Base-by-base conservation (phyloP, 345 rosid species). In the Erodium maritimum region DNA sequence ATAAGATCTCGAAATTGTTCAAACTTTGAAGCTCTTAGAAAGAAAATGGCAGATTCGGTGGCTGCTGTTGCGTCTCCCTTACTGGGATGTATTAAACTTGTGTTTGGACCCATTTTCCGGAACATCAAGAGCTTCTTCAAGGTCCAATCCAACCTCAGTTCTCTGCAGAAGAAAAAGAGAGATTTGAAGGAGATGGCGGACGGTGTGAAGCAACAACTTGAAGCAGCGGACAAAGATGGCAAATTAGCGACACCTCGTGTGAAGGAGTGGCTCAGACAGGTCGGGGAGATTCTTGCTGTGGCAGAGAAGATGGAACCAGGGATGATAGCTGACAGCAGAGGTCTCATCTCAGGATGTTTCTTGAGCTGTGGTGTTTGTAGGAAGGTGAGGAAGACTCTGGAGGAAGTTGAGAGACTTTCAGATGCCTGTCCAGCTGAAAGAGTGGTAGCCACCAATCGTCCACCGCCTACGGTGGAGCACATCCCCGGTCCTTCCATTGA, bases 191-290 rank as follows among this genome's bases (percentile, higher is more conserved):
- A n/a, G n/a, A n/a, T n/a, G n/a, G n/a, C n/a, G n/a, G n/a, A n/a
- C n/a, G n/a, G n/a, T n/a, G n/a, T n/a, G n/a, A n/a, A n/a, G n/a
- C n/a, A n/a, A n/a, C n/a, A n/a, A n/a, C n/a, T n/a, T n/a, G n/a
- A n/a, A n/a, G n/a, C n/a, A n/a, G n/a, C n/a, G n/a, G n/a, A n/a
- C n/a, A n/a, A n/a, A n/a, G n/a, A n/a, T n/a, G n/a, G n/a, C n/a
- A n/a, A n/a, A n/a, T 25, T 55, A 22, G 63, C 69, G 52, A 19
- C 19, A 19, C 50, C 59, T 58, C 69, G 58, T 63, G 65, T 67
- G 62, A 64, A 24, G 62, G 48, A 24, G 20, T 63, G 66, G 66
- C 54, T 63, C 2, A 46, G 16, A 55, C 33, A 55, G 10, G 60
- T 22, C 4, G 60, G 23, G 18, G 46, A 23, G 4, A 21, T 63